Base-by-base conservation (phyloP, 352 stramenopile genomes). In the Globisporangium orthogonon region DNA sequence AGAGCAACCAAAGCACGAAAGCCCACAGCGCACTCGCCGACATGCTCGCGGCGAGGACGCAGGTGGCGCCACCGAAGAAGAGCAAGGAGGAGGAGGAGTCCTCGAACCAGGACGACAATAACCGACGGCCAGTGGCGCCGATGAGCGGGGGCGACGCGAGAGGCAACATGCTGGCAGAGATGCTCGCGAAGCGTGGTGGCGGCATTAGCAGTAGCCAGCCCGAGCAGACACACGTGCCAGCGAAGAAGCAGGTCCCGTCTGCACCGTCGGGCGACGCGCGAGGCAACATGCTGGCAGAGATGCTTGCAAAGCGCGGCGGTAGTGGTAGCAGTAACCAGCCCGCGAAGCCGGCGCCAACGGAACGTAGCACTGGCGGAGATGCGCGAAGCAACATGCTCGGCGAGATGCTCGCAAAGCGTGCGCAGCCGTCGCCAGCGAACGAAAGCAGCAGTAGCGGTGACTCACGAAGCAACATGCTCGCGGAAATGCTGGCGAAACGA, bases 401-500 rank as follows among this genome's bases (percentile, higher is more conserved):
- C 9, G 50, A 37, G 50, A 62, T 67, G 46, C 54, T 54, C 17
- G 49, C 50, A 11, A 55, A 46, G 35, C 33, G 35, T 18, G 35
- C n/a, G 65, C 56, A 66, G 39, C 33, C 39, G 1, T 54, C 57
- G 15, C 40, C 39, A 39, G 50, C 54, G 61, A n/a, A 59, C 29
- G 39, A 63, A 47, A 18, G 45, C 45, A 31, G 37, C 37, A 43
- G 37, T 44, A 30, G 28, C 7, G 58, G 70, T 11, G 58, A 67
- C 37, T 29, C 40, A 0, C 47, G 58, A 33, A 67, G 54, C 47
- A 70, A 77, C 39, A 64, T 71, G 58, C 54, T 83, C 31, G 58
- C 70, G 51, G 68, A 75, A 35, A 83, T 78, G 70, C 66, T 78
- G 41, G 56, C 72, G 50, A 71, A 74, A 44, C 69, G 70, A n/a